Evolutionary conservation across 2,329 filamentous ascomycete species (phyloP).

Genomic region (Xylariaceae sp.): DNA sequence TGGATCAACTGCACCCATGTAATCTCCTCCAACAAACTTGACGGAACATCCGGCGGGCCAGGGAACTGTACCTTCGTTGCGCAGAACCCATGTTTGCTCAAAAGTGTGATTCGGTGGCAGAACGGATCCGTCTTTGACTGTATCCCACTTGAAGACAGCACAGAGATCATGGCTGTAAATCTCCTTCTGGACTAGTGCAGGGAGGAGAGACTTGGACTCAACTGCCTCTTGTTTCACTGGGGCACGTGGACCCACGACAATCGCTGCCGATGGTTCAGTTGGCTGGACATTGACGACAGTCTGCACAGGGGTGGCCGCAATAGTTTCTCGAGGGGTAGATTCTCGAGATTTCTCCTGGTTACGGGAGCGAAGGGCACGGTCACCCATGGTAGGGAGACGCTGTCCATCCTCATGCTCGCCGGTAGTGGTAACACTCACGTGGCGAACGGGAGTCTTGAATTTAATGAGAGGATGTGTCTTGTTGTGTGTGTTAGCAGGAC

Average conservation of each 20-base stretch:
- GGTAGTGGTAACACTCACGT: constrained; percentile 80
- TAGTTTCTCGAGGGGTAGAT: constrained; percentile 46
- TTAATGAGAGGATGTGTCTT: constrained; percentile 96
- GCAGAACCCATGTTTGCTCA: constrained; percentile 85
- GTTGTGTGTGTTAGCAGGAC: constrained; percentile 81
- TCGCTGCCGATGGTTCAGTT: constrained; percentile 36
- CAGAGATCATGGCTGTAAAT: constrained; percentile 32
- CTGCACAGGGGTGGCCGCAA: constrained; percentile 53
- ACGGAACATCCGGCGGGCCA: constrained; percentile 92
- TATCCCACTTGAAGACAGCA: constrained; percentile 72
- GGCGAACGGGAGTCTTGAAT: constrained; percentile 88
- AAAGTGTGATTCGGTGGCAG: constrained; percentile 70
- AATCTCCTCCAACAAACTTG: constrained; percentile 88
- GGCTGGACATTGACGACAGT: constrained; percentile 72
- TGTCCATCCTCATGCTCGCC: constrained; percentile 70
- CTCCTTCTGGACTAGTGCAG: constrained; percentile 8
- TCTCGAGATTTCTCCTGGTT: too few species aligned
- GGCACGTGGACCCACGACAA: neutral
- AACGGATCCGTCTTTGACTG: constrained; percentile 71
- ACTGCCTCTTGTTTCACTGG: constrained; percentile 30
- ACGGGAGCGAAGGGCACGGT: constrained; percentile 44
- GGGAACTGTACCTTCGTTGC: constrained; percentile 70
- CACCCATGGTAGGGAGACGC: constrained; percentile 67
- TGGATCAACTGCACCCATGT: constrained; percentile 89
- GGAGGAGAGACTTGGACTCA: constrained; percentile 18